A percentile compares a stretch with the other conserved stretches of the same genome.
Conservation (phyloP, 768 basidiomycete genomes). For the Tephrocybe sp. region DNA sequence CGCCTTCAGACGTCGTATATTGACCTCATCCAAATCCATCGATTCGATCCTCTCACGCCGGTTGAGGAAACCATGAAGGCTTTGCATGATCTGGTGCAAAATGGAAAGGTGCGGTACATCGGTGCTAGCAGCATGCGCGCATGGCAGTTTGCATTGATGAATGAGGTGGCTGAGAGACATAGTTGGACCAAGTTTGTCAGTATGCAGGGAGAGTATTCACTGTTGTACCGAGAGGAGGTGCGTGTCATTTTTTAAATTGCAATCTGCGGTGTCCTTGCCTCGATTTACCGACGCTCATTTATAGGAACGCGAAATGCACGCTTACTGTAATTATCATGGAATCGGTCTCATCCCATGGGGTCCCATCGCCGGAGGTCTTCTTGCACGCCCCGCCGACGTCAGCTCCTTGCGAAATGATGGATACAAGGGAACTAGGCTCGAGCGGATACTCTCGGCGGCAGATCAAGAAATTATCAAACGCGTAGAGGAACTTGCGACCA, state of each 20-base stretch:
- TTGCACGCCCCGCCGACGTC: conserved; percentile 33
- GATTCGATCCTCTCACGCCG: conserved; percentile 34
- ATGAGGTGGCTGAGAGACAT: conserved; percentile 40
- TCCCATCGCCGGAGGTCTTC: conserved; percentile 37
- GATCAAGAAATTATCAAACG: conserved; percentile 32
- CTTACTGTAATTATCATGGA: conserved; percentile 45
- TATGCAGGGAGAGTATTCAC: conserved; percentile 53
- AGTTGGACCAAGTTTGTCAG: conserved; percentile 54
- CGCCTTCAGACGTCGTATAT: conserved; percentile 28
- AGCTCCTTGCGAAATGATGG: conserved; percentile 19
- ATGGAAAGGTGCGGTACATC: conserved; percentile 39
- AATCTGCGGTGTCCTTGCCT: background rate
- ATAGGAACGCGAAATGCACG: conserved; percentile 45
- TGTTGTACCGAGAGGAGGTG: conserved; percentile 55
- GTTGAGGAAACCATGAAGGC: conserved; percentile 44
- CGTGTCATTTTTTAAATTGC: background rate
- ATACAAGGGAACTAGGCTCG: conserved; percentile 18
- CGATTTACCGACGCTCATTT: background rate
- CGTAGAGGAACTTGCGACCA: conserved; percentile 41
- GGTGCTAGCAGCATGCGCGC: conserved; percentile 46
- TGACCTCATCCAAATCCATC: conserved; percentile 41
- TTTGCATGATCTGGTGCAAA: conserved; percentile 40
- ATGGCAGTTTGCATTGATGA: conserved; percentile 44
- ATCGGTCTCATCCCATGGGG: conserved; percentile 54
- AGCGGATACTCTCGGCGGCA: conserved; percentile 21